Evolutionary conservation across 805 yeast species (phyloP), one percentile per base, ranked within the genome.

Genomic region (Cyberlindnera amylophila): DNA sequence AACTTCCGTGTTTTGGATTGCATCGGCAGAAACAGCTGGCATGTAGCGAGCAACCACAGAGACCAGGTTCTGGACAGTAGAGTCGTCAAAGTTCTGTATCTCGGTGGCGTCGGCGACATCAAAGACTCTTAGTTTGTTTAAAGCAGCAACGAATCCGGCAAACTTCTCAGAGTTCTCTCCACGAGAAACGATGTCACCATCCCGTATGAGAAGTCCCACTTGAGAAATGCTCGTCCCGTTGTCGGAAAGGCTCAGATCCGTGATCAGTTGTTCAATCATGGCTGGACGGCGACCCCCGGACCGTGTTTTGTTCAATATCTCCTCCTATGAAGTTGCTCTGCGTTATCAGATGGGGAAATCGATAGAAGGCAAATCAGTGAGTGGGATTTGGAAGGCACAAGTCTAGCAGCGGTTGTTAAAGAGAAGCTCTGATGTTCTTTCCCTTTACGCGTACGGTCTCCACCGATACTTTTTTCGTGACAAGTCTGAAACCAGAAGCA

Each of bases 51-150:
- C 19, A n/a, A 34, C 39, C 16, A 34, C 35, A 28, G 17, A 15
- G 13, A 32, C 24, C 18, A 37, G 16, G 4, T 3, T 18, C 6
- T 28, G 18, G 29, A 36, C 12, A 17, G 19, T 17, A 11, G 15
- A 16, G 11, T 42, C 41, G 6, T 26, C 42, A 10, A 26, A 14
- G 8, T 19, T 12, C 7, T 14, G 7, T 4, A 6, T 5, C 13
- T 18, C 12, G 19, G 28, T 19, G 17, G 28, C 28, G 28, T 19
- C 12, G 36, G 6, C 34, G 12, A 17, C 10, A 33, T 45, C 34
- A 13, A 39, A 32, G 8, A n/a, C 16, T 14, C 32, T 41, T 27
- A 52, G 33, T 33, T 43, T 14, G 38, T 48, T 50, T 38, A 52
- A 26, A 7, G 50, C 45, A 13, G 15, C 27, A 12, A 39, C 31